Evolutionary conservation across 2,329 filamentous ascomycete species (phyloP), one percentile per base, ranked within the genome.

Genomic region (Aspergillus clavatus): DNA sequence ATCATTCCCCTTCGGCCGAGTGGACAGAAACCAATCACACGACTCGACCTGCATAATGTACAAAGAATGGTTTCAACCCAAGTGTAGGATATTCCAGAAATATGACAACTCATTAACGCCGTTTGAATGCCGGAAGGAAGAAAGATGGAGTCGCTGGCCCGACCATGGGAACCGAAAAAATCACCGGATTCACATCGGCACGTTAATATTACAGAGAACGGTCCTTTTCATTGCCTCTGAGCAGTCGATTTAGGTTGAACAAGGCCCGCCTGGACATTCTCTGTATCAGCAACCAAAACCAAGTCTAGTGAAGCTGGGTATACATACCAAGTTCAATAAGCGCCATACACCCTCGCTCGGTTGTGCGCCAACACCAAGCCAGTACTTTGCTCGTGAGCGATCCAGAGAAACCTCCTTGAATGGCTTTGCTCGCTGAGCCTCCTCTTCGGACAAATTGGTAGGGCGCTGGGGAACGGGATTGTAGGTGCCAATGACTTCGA

Each of bases 331-430:
- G 45, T 80, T 80, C 57, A 98, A 73, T 59, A 97, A 69, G 64
- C 88, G 79, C 90, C 90, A 95, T 27, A 86, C 87, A 3, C 87
- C 83, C 56, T 96, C 88, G 51, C 86, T 90, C 7, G 93, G 93
- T 72, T 98, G 93, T 45, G 93, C 93, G 1, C 93, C 93, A 3
- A 97, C 91, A 65, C 93, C 93, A 27, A 98, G 78, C 93, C 93
- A 98, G 74, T 98, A 98, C 68, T 86, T 84, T 46, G 91, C 87
- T 48, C 93, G 78, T 54, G 81, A 74, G 6, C 80, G 74, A 68
- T 98, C 93, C 11, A 98, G 78, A 61, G 88, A 84, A 65, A 98
- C 87, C 56, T 97, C 90, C 71, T 98, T 98, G 74, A 86, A 88
- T 45, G 87, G 79, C 46, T 82, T 81, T 14, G 82, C 81, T n/a